Base-by-base conservation (phyloP, 306 rosid species). In the Prunus davidiana region DNA sequence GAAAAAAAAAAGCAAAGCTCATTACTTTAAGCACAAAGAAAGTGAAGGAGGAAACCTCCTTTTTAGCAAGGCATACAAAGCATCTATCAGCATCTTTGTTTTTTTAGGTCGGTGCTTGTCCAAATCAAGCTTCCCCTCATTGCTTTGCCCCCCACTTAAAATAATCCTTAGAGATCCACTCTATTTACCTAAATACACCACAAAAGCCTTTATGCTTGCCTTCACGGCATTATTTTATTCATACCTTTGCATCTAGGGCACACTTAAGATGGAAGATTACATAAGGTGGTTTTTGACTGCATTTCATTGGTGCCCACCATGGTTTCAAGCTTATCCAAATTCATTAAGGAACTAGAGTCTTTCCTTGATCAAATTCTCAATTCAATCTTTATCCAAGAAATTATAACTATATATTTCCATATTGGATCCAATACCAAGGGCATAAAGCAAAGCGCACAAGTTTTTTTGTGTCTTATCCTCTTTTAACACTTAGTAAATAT, bases 101-200 rank as follows among this genome's bases (percentile, higher is more conserved):
- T 69, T 81, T 64, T 56, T 38, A 74, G 61, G 82, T 81, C 74
- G 85, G 94, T 88, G 89, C 77, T 78, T 78, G 91, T 89, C 91
- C 80, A 79, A 79, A 78, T 91, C 94, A 84, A 79, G 50, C 84
- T 28, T 28, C 32, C 57, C 38, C 19, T 80, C 80, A 60, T 71
- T 76, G 68, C 83, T 82, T 85, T 85, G 79, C 79, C 73, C 46
- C 64, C 41, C 67, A 27, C 86, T 88, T 82, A 78, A 80, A 30
- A 45, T 22, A 62, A 25, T 27, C 56, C 74, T 8, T 8, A 81
- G 81, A 75, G 81, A 74, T 83, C 78, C 73, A 78, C 85, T 66
- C 75, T 74, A 61, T 41, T 67, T 75, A 64, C 57, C 78, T 71
- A 54, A 46, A 60, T 34, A 52, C 67, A 25, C 74, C 79, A 75